These are phyloP conservation scores for Nigrospora osmanthi DNA, from an alignment of 2,329 filamentous ascomycete species.

Conservation along the genomic window DNA sequence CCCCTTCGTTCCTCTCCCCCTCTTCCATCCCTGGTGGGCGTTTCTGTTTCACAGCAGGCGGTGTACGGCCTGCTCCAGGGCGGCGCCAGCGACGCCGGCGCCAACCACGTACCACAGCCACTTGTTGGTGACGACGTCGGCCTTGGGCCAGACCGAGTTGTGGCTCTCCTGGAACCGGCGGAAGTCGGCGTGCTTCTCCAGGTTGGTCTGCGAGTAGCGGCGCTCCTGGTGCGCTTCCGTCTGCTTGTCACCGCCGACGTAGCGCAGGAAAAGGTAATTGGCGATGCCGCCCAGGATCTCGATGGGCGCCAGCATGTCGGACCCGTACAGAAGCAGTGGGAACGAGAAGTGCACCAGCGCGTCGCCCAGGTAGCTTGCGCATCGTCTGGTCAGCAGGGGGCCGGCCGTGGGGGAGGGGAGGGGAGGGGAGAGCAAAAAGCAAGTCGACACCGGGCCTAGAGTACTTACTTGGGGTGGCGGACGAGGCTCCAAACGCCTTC, in stretches of 20 bases:
- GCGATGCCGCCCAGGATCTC: conserved; percentile 46
- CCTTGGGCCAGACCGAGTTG: conserved; percentile 52
- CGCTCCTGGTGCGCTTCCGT: conserved; percentile 44
- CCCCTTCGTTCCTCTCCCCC: too few relatives aligned
- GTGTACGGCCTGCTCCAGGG: conserved; percentile 29
- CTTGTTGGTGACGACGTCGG: conserved; percentile 40
- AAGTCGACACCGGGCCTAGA: too few relatives aligned
- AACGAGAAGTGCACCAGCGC: conserved; percentile 51
- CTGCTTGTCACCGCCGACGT: conserved; percentile 46
- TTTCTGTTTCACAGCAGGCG: conserved; percentile 3
- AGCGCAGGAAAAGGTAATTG: conserved; percentile 52
- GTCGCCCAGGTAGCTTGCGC: conserved; percentile 50
- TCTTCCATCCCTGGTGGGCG: too few relatives aligned
- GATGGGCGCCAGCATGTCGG: conserved; percentile 44
- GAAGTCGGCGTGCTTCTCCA: conserved; percentile 44
- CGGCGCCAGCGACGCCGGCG: conserved; percentile 38
- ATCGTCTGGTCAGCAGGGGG: background rate
- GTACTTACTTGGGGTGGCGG: conserved; percentile 53
- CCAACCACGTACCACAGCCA: conserved; percentile 48
- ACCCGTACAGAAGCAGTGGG: conserved; percentile 46
- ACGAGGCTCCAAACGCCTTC: conserved; percentile 56
- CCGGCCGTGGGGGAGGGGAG: background rate
- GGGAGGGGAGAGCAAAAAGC: background rate
- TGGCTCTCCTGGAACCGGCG: conserved; percentile 42
- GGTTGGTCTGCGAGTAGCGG: conserved; percentile 41